phyloP scores from a whole-genome alignment of 1,139 yeast species.

The Taphrina deformans region DNA sequence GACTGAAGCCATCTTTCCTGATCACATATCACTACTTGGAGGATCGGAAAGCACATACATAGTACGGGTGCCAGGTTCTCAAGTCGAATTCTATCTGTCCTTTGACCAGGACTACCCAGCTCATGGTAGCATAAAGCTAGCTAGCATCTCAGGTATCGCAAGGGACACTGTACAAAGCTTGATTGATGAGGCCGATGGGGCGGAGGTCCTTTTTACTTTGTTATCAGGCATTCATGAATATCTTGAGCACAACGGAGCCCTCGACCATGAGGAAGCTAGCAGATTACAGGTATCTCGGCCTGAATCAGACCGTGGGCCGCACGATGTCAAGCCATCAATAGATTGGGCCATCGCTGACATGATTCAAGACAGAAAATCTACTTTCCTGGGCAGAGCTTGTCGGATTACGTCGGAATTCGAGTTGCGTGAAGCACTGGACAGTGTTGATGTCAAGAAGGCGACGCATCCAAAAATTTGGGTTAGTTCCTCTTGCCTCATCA shows the following conservation, averaged over 20 bases:
- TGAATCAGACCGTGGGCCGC: background rate
- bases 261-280: background rate
- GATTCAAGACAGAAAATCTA: slow-evolving; percentile 76
- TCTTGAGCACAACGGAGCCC: background rate
- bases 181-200: slow-evolving; percentile 9
- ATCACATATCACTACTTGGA: background rate
- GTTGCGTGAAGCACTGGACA: slow-evolving; percentile 56
- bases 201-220: slow-evolving; percentile 13
- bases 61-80: background rate
- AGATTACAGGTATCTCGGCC: background rate
- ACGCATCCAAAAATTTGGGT: slow-evolving; percentile 66
- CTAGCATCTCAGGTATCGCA: slow-evolving; percentile 6
- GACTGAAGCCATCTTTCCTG: slow-evolving; percentile 23
- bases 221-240: background rate
- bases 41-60: slow-evolving; percentile 16
- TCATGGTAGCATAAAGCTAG: background rate
- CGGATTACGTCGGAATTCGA: slow-evolving; percentile 63
- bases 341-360: slow-evolving; percentile 75
- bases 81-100: slow-evolving; percentile 1
- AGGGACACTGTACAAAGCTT: background rate
- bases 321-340: background rate
- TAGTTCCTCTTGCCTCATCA: slow-evolving; percentile 64
- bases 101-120: slow-evolving; percentile 16
- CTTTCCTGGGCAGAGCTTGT: slow-evolving; percentile 76
- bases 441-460: slow-evolving; percentile 58